phyloP scores from a whole-genome alignment of 371 early-diverging fungal genomes.

The Smittium culicis region DNA sequence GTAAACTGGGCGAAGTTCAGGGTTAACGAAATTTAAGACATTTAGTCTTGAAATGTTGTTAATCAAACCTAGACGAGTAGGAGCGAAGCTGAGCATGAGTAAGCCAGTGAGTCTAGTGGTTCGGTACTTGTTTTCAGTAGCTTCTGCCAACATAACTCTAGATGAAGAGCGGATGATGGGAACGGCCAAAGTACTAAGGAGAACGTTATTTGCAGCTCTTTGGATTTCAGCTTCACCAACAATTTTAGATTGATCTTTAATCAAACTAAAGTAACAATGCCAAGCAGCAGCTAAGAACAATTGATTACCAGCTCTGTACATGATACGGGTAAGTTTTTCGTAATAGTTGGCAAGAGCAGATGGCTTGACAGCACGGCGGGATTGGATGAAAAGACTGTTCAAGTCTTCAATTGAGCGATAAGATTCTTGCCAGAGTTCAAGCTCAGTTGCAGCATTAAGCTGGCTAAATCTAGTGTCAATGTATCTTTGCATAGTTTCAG shows the following conservation, averaged over 20 bases:
- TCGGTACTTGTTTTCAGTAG: conserved; percentile 79
- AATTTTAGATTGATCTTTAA: conserved; percentile 53
- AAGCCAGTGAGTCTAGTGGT: conserved; percentile 71
- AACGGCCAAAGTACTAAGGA: conserved; percentile 81
- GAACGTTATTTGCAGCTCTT: conserved; percentile 77
- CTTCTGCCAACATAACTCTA: conserved; percentile 47
- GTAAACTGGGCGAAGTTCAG: conserved; percentile 83
- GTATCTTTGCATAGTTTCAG: conserved; percentile 90
- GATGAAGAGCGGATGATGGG: conserved; percentile 73
- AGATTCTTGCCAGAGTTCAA: conserved; percentile 97
- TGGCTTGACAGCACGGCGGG: conserved; percentile 83
- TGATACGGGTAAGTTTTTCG: conserved; percentile 88
- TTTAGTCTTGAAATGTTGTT: conserved; percentile 68
- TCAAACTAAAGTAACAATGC: conserved; percentile 76
- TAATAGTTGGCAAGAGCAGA: conserved; percentile 94
- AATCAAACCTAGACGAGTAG: conserved; percentile 79
- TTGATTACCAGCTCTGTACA: conserved; percentile 89
- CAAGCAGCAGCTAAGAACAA: conserved; percentile 95
- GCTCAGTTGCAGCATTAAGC: conserved; percentile 82
- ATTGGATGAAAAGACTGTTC: conserved; percentile 75
- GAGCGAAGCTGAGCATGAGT: conserved; percentile 67
- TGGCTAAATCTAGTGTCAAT: conserved; percentile 90
- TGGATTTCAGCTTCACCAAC: conserved; percentile 55
- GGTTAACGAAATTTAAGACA: conserved; percentile 70
- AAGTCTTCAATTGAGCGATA: conserved; percentile 96